Conservation (phyloP, 2,329 filamentous ascomycete species). For the Fusarium redolens region DNA sequence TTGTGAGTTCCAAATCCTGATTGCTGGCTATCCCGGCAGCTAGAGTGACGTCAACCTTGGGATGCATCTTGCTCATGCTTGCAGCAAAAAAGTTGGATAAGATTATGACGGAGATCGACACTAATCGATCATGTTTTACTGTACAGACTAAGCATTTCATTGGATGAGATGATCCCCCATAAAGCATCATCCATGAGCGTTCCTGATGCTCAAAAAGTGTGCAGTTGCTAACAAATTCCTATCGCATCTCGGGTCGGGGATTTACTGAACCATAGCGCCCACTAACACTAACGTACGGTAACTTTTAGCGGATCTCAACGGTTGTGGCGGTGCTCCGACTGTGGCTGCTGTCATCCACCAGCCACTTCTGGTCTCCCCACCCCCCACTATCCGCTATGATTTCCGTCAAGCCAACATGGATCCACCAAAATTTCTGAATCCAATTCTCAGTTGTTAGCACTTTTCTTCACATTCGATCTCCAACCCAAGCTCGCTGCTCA, state of each 20-base stretch:
- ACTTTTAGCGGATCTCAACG: constrained; percentile 2
- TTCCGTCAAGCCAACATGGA: constrained; percentile 15
- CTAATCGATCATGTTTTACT: constrained; percentile 23
- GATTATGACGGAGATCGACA: constrained; percentile 44
- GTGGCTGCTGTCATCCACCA: not conserved
- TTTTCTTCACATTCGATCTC: constrained; percentile 28
- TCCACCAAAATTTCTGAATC: constrained; percentile 44
- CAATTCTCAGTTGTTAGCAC: constrained; percentile 22
- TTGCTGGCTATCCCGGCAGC: constrained; percentile 39
- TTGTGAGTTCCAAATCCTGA: constrained; percentile 44
- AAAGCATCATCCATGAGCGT: constrained; percentile 10
- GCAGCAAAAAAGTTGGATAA: constrained; percentile 35
- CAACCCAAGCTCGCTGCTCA: constrained; percentile 7
- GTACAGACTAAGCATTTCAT: not conserved
- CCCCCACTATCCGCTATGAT: constrained; percentile 39
- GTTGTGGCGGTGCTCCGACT: constrained; percentile 1
- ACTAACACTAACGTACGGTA: constrained; percentile 1
- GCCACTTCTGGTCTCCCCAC: constrained; percentile 20
- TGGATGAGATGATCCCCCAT: constrained; percentile 2
- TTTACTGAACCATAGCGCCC: constrained; percentile 12
- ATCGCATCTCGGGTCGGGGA: constrained; percentile 8
- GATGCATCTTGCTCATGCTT: constrained; percentile 1
- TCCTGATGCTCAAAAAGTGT: constrained; percentile 6
- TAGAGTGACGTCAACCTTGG: constrained; percentile 43
- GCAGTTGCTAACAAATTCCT: not conserved